Conservation (phyloP, 169 alveolate species). For the Cryptosporidium canis region DNA sequence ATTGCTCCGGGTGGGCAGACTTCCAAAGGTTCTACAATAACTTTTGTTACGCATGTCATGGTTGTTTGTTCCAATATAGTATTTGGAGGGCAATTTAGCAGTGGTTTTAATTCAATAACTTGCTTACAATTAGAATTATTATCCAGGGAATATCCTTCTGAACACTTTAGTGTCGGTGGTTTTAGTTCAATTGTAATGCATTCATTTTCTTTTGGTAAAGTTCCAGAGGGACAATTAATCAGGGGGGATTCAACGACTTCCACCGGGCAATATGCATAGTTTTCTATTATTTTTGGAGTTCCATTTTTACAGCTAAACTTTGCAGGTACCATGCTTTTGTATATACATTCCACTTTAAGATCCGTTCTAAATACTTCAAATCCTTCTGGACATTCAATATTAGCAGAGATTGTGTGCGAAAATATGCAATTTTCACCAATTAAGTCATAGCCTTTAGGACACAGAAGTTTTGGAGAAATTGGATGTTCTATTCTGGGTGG, state of each 20-base stretch:
- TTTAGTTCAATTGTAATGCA: conserved; percentile 25
- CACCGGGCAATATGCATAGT: conserved; percentile 38
- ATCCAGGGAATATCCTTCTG: conserved; percentile 62
- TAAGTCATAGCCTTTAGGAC: conserved; percentile 61
- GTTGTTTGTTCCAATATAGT: conserved; percentile 54
- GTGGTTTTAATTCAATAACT: conserved; percentile 61
- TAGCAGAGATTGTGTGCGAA: conserved; percentile 50
- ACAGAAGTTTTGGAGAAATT: conserved; percentile 27
- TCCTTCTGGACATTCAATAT: conserved; percentile 56
- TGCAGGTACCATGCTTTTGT: conserved; percentile 10
- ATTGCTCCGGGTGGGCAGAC: conserved; percentile 72
- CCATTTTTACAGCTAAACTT: conserved; percentile 54
- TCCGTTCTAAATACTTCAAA: conserved; percentile 38
- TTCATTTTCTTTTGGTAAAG: conserved; percentile 17
- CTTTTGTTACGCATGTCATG: conserved; percentile 57
- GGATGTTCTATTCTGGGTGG: conserved; percentile 42
- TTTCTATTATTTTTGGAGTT: conserved; percentile 21
- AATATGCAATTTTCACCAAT: conserved; percentile 27
- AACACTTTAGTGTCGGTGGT: conserved; percentile 36
- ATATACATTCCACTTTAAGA: conserved; percentile 11
- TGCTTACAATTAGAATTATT: conserved; percentile 50
- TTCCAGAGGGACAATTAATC: conserved; percentile 24
- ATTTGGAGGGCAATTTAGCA: conserved; percentile 55
- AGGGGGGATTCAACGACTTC: conserved; percentile 17
- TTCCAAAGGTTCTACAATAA: conserved; percentile 64